Evolutionary conservation across 805 yeast genomes (phyloP).

Genomic region (Naumovozyma baii): DNA sequence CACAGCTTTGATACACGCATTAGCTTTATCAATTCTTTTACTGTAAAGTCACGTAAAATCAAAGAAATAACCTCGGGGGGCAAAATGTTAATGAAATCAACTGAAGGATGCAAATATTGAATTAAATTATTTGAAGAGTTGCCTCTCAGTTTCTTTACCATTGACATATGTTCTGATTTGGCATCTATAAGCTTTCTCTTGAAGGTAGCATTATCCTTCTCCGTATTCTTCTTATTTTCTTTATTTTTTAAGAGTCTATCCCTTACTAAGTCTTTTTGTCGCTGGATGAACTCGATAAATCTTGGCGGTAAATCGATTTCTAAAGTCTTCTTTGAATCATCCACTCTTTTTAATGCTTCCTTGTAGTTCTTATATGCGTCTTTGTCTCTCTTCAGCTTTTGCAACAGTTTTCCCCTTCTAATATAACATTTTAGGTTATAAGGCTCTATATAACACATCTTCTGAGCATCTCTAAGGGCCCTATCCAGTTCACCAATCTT

Average conservation of each 20-base stretch:
- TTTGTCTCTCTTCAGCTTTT: constrained; percentile 11
- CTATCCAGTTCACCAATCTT: constrained; percentile 17
- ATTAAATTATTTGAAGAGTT: neutral
- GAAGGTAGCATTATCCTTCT: neutral
- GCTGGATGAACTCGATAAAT: constrained; percentile 7
- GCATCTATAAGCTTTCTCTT: constrained; percentile 18
- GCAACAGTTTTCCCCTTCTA: constrained; percentile 21
- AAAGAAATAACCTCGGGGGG: constrained; percentile 22
- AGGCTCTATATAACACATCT: constrained; percentile 19
- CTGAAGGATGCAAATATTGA: too few species aligned
- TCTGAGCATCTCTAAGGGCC: constrained; percentile 16
- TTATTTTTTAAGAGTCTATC: constrained; percentile 3
- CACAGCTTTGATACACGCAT: constrained; percentile 17
- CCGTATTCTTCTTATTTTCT: neutral
- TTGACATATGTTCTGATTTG: constrained; percentile 9
- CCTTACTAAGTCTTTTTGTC: constrained; percentile 11
- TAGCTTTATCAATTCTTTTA: constrained; percentile 15
- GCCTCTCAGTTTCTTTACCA: neutral
- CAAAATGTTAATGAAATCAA: constrained; percentile 14
- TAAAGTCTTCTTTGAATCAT: constrained; percentile 7
- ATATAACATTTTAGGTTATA: constrained; percentile 22
- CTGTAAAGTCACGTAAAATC: constrained; percentile 12
- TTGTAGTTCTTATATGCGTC: constrained; percentile 18
- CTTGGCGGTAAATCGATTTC: constrained; percentile 10
- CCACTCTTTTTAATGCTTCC: constrained; percentile 10